These are phyloP conservation scores for Cochlearia excelsa DNA, from an alignment of 345 rosid species.

Conservation along the genomic window DNA sequence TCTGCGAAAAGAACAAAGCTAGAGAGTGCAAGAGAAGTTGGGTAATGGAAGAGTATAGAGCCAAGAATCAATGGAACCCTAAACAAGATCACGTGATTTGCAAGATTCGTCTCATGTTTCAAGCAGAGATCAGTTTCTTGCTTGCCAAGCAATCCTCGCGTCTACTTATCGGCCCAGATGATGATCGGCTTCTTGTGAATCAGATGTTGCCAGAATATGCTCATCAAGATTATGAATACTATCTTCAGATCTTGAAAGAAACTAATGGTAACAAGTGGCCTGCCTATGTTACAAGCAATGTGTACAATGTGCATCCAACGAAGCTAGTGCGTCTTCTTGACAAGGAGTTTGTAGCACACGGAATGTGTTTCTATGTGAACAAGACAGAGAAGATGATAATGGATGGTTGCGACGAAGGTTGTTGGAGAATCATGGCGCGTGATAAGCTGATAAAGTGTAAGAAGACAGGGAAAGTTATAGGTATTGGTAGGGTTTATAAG, in stretches of 20 bases:
- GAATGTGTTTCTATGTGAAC: background rate
- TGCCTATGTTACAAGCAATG: background rate
- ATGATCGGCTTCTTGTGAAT: background rate
- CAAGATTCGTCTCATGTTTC: slow-evolving; percentile 16
- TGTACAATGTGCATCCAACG: slow-evolving; percentile 11
- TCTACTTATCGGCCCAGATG: no score
- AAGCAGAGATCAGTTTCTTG: slow-evolving; percentile 10
- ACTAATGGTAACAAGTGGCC: background rate
- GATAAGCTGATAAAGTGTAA: background rate
- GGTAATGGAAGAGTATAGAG: slow-evolving; percentile 24
- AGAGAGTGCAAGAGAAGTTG: background rate
- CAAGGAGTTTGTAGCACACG: background rate
- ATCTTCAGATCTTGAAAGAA: background rate
- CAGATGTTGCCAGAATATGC: no score
- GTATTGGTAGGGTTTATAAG: background rate
- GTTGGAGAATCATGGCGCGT: background rate
- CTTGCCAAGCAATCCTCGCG: slow-evolving; percentile 17
- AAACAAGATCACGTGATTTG: slow-evolving; percentile 13
- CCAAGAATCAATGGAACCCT: background rate
- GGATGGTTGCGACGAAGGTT: slow-evolving; percentile 2
- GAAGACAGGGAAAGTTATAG: background rate
- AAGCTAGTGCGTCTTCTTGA: background rate
- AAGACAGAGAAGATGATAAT: background rate
- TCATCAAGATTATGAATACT: no score
- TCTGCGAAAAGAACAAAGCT: background rate